Base-by-base conservation (phyloP, 495 filamentous ascomycete genomes). In the Amphirosellinia nigrospora region DNA sequence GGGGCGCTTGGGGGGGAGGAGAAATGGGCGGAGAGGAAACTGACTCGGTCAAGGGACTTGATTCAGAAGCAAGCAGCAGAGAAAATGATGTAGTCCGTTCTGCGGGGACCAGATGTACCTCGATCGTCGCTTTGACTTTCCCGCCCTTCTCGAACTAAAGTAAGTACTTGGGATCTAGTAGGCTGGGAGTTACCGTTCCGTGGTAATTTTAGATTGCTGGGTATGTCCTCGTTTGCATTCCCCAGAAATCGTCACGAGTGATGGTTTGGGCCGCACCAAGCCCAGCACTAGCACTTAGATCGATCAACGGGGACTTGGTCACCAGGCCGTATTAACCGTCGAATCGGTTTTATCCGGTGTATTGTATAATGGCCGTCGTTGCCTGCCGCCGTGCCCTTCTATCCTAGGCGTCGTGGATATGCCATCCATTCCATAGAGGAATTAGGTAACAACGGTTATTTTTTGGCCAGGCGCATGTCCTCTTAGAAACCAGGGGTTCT, bases 1-100 rank as follows among this genome's bases (percentile, higher is more conserved):
- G 8, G 19, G 62, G 11, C 21, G 46, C n/a, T 6, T 32, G 43
- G 26, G 8, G 16, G 9, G 4, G 9, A 11, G 39, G 52, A 9
- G 39, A n/a, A n/a, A n/a, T n/a, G n/a, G n/a, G n/a, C n/a, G n/a
- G n/a, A n/a, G 15, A 41, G 30, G 23, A 0, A 1, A 36, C 41
- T 68, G 66, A 68, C 66, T 68, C 66, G 52, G 53, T 26, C 43
- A 9, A n/a, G 32, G 10, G 26, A 32, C 36, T 59, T 59, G 65
- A 66, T 56, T 66, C 64, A 66, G 50, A n/a, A 5, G 26, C n/a
- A n/a, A n/a, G n/a, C n/a, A n/a, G n/a, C n/a, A n/a, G n/a, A n/a
- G n/a, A n/a, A n/a, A n/a, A n/a, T 5, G 21, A 38, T 16, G 19
- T 30, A 11, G 34, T 28, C 38, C 2, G 6, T 30, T 34, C 38